Evolutionary conservation across 2,329 filamentous ascomycete genomes (phyloP), one percentile per base, ranked within the genome.

Genomic region (Aspergillus luchuensis): DNA sequence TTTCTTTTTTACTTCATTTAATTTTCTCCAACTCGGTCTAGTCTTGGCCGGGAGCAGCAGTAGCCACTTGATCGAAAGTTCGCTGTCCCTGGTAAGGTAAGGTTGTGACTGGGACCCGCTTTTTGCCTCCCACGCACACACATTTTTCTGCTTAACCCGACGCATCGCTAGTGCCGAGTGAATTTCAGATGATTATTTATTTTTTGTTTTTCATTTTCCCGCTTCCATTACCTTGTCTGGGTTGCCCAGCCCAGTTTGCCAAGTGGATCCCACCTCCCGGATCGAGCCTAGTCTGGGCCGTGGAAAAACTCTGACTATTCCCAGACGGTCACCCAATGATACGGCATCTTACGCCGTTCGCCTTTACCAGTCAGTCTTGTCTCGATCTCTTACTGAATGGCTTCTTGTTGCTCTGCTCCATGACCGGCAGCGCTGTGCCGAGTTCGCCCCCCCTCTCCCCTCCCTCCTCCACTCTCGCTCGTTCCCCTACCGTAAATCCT

Each of bases 391-490:
- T 21, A 15, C 33, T 45, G 41, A 21, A 43, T 19, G 39, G 45
- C 56, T 57, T 59, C 49, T 36, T 36, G 10, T 36, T 36, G 33
- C 11, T 36, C 2, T 36, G 33, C 33, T 36, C 56, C 58, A 58
- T 60, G 43, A 66, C 63, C 66, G 66, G 66, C 66, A 67, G 65
- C 64, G 45, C 48, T 61, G 66, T 68, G 66, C 66, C 66, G 66
- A 68, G 63, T 67, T 65, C 51, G 61, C 59, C 59, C 59, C 62
- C 64, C 56, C 60, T 53, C 39, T 58, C 52, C 52, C 48, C 57
- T 49, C 33, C 36, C 50, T 60, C 57, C 61, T 62, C 59, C 45
- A 57, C 51, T 54, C 33, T 50, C 54, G 19, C 48, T 49, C 28
- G 41, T 38, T 55, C 39, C 54, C 49, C 50, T 48, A 58, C 45